Evolutionary conservation across 495 filamentous ascomycete species (phyloP), one percentile per base, ranked within the genome.

Genomic region (Talaromyces adpressus): DNA sequence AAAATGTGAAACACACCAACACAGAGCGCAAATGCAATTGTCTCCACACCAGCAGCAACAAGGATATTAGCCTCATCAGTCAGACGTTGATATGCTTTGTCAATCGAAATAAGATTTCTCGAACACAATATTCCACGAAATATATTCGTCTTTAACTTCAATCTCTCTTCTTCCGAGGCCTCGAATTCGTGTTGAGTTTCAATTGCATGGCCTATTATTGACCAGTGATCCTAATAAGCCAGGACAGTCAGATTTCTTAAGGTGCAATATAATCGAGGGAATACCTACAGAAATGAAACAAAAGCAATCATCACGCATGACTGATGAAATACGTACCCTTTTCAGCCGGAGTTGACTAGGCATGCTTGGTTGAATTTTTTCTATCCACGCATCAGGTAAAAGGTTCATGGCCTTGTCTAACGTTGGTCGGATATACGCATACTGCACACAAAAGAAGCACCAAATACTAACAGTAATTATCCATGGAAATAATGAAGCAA

Each of bases 31-130:
- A 53, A 64, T 18, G 51, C 20, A 5, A 76, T 76, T 0, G 80
- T 80, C 39, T 73, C 73, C 2, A 77, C 73, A 3, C 79, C 78
- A 4, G 77, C 79, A 11, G 67, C 71, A 20, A 77, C 66, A 25
- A 81, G 49, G 25, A 65, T 69, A 32, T 68, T 61, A 9, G 72
- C 74, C 64, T 82, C 80, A 23, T 77, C 69, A 18, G 68, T 65
- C 4, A 77, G 68, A 0, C 77, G 67, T 22, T 65, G 12, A n/a
- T 66, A 57, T 30, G 63, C 62, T 54, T 73, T 72, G 60, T 70
- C 61, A 52, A 64, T 27, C 8, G 62, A 39, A 1, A 69, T 66
- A 23, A 75, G 62, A 34, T 67, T 57, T 16, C 20, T 29, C 7
- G 64, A 69, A 22, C 75, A 68, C 5, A 75, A 65, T 11, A 81